phyloP scores from a whole-genome alignment of 768 basidiomycete genomes.

The Fistulinella prunicolor region DNA sequence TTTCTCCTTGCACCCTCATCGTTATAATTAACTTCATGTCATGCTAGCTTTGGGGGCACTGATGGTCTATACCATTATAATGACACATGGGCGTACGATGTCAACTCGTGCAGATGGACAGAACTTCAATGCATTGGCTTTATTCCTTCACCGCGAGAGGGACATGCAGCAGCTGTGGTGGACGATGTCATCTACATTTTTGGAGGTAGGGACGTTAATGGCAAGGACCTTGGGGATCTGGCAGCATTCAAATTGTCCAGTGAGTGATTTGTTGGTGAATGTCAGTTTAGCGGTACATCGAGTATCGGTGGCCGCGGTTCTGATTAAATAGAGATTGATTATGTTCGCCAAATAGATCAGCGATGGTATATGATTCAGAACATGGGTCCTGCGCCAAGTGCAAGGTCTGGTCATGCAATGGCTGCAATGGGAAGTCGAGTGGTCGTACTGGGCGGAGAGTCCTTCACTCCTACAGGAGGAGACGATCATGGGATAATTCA shows the following conservation, averaged over 20 bases:
- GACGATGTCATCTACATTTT: conserved; percentile 98
- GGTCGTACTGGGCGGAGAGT: conserved; percentile 94
- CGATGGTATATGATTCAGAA: conserved; percentile 99
- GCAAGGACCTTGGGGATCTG: conserved; percentile 90
- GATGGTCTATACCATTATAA: conserved; percentile 99
- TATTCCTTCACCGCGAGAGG: conserved; percentile 93
- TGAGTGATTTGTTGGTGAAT: conserved; percentile 50
- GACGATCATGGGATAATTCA: conserved; percentile 86
- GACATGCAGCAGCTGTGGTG: conserved; percentile 95
- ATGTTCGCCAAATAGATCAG: conserved; percentile 56
- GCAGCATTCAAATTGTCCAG: conserved; percentile 98
- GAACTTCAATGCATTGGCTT: conserved; percentile 96
- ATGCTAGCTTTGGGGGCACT: conserved; percentile 86
- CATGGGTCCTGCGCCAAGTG: conserved; percentile 94
- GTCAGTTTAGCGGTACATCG: too few relatives aligned
- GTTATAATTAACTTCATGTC: conserved; percentile 15
- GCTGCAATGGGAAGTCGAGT: conserved; percentile 85
- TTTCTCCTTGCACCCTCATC: conserved; percentile 20
- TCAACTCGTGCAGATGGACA: conserved; percentile 76
- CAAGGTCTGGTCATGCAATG: conserved; percentile 98
- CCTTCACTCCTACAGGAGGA: conserved; percentile 63
- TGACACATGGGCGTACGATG: conserved; percentile 95
- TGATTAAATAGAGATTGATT: conserved; percentile 13
- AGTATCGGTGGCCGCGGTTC: too few relatives aligned
- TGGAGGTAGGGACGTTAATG: conserved; percentile 95